These are phyloP conservation scores for Cladorrhinum sp. DNA, from an alignment of 2,329 filamentous ascomycete genomes.

Conservation along the genomic window DNA sequence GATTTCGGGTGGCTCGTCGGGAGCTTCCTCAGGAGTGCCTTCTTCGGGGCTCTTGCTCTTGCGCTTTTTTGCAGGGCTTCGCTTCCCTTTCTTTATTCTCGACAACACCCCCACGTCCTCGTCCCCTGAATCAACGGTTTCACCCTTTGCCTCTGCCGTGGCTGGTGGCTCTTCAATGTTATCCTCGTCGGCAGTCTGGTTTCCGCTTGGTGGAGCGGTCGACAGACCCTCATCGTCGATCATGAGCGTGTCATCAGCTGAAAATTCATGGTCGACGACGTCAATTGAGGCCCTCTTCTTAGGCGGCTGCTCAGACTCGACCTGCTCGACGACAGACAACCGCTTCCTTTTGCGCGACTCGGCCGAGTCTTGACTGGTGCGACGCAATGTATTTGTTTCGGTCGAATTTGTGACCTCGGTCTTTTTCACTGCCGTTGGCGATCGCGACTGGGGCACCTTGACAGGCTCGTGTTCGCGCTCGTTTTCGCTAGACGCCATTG, in stretches of 20 bases:
- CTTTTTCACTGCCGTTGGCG: constrained; percentile 25
- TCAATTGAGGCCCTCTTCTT: constrained; percentile 53
- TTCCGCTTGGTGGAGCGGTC: constrained; percentile 37
- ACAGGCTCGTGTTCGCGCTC: constrained; percentile 30
- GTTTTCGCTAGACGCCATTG: constrained; percentile 38
- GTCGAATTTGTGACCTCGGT: constrained; percentile 29
- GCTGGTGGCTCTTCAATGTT: constrained; percentile 43
- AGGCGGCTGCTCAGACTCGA: constrained; percentile 46
- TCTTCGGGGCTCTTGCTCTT: constrained; percentile 36
- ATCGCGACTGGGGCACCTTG: constrained; percentile 30
- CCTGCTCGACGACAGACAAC: constrained; percentile 43
- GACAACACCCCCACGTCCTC: constrained; percentile 35
- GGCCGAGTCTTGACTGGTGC: constrained; percentile 31
- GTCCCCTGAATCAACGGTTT: constrained; percentile 31
- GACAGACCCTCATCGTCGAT: constrained; percentile 39
- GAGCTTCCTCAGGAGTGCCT: constrained; percentile 22
- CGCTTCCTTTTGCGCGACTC: constrained; percentile 52
- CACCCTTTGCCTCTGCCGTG: constrained; percentile 40
- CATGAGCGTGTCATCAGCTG: constrained; percentile 31
- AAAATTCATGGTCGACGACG: constrained; percentile 36
- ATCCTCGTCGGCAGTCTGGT: constrained; percentile 46
- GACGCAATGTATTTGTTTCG: constrained; percentile 31
- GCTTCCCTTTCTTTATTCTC: constrained; percentile 40
- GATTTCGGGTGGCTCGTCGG: constrained; percentile 32
- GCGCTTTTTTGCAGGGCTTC: constrained; percentile 38